Evolutionary conservation across 2,329 filamentous ascomycete species (phyloP).

Genomic region (Colletotrichum lini): DNA sequence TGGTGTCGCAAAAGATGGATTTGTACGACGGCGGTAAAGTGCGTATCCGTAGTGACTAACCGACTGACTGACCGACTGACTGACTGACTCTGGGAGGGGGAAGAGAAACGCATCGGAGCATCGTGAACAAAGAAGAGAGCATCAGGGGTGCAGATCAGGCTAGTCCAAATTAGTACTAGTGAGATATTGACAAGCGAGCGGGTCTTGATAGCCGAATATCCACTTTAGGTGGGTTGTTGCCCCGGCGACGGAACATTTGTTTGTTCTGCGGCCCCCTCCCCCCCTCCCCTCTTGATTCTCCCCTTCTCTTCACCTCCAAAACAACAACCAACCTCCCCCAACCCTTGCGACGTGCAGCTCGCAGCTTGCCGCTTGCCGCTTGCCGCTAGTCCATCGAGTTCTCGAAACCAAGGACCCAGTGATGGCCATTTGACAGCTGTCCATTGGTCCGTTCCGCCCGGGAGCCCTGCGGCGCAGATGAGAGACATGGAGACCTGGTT

Average conservation of each 20-base stretch:
- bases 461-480: slow-evolving; percentile 17
- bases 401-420: not conserved
- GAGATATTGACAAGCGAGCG: not conserved
- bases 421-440: slow-evolving; percentile 19
- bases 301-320: not conserved
- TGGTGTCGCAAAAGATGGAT: no score
- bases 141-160: not conserved
- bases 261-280: slow-evolving; percentile 9
- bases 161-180: not conserved
- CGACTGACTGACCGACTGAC: no score
- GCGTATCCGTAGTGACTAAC: no score
- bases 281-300: not conserved
- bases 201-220: slow-evolving; percentile 7
- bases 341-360: no score
- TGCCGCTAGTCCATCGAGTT: slow-evolving; percentile 5
- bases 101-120: no score
- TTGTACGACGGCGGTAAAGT: no score
- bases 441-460: slow-evolving; percentile 13
- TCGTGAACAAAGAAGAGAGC: slow-evolving; percentile 21
- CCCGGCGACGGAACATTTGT: slow-evolving; percentile 1
- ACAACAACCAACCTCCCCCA: slow-evolving; percentile 15
- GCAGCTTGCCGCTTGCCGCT: not conserved
- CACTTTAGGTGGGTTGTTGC: slow-evolving; percentile 16
- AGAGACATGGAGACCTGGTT: slow-evolving; percentile 3
- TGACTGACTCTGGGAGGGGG: no score